Conservation (phyloP, 805 yeast species). For the Nakazawaea sp. region DNA sequence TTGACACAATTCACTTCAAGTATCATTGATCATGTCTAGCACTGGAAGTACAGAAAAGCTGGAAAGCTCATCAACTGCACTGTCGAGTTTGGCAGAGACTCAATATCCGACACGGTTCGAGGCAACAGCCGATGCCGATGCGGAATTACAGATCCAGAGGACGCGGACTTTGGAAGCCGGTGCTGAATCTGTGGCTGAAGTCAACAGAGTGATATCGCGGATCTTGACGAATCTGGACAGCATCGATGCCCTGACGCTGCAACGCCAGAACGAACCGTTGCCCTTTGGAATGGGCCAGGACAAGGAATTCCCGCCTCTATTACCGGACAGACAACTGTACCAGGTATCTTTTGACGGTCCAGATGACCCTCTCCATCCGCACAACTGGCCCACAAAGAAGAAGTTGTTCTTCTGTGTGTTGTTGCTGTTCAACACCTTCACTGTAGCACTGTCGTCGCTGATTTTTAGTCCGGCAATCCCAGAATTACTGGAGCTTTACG, state of each 20-base stretch:
- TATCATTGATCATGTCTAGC: no score
- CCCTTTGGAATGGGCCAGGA: slow-evolving; percentile 64
- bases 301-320: slow-evolving; percentile 53
- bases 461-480: slow-evolving; percentile 74
- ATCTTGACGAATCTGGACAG: slow-evolving; percentile 31
- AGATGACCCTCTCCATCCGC: slow-evolving; percentile 56
- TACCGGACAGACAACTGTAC: slow-evolving; percentile 49
- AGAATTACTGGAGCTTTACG: slow-evolving; percentile 56
- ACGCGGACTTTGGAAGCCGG: neutral
- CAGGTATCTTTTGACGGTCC: slow-evolving; percentile 63
- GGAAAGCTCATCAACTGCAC: no score
- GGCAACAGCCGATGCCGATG: neutral
- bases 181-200: neutral
- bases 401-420: slow-evolving; percentile 39
- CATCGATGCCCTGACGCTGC: slow-evolving; percentile 1
- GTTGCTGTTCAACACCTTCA: slow-evolving; percentile 57
- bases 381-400: slow-evolving; percentile 58
- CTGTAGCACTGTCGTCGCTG: slow-evolving; percentile 57
- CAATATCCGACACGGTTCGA: no score
- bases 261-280: slow-evolving; percentile 16
- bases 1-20: no score
- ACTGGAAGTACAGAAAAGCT: no score
- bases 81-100: no score
- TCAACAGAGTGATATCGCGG: slow-evolving; percentile 30
- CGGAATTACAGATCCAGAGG: neutral